Evolutionary conservation across 257 asterid genomes (phyloP), one percentile per base, ranked within the genome.

Genomic region (Mitragyna speciosa): DNA sequence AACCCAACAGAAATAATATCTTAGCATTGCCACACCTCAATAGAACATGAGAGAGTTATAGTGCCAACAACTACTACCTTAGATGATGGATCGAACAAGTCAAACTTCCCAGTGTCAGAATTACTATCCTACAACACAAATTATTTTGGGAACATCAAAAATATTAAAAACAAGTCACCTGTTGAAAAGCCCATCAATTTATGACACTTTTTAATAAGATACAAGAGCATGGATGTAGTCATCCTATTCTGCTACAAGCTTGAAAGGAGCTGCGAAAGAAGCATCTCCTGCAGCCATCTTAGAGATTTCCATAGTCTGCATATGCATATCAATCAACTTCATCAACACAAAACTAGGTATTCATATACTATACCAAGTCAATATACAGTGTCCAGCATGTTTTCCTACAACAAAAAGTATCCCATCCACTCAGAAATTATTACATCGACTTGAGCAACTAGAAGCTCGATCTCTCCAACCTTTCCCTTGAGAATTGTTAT

Each of bases 391-490:
- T 92, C 82, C 71, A 95, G 83, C 98, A 95, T 95, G 86, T 95
- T 93, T 81, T 95, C 98, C 26, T 95, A 95, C 39, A 95, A 92
- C 79, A 95, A 79, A 84, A 95, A 95, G 84, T 95, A 83, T 73
- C 98, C 98, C 98, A 95, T 95, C 98, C 98, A 95, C 87, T 95
- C 99, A 11, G 99, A 95, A 78, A 95, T 92, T 73, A 95, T 95
- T 47, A 95, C 47, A 88, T 95, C 99, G 78, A 95, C 99, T n/a
- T n/a, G n/a, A n/a, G n/a, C n/a, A n/a, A n/a, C n/a, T n/a, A n/a
- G n/a, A n/a, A n/a, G n/a, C n/a, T n/a, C n/a, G n/a, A n/a, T n/a
- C n/a, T n/a, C n/a, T n/a, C n/a, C n/a, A n/a, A n/a, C n/a, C n/a
- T n/a, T n/a, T n/a, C n/a, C n/a, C n/a, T n/a, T n/a, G n/a, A n/a